Base-by-base conservation (phyloP, 1,284 basidiomycete species). In the Lignosus rhinocerotis region DNA sequence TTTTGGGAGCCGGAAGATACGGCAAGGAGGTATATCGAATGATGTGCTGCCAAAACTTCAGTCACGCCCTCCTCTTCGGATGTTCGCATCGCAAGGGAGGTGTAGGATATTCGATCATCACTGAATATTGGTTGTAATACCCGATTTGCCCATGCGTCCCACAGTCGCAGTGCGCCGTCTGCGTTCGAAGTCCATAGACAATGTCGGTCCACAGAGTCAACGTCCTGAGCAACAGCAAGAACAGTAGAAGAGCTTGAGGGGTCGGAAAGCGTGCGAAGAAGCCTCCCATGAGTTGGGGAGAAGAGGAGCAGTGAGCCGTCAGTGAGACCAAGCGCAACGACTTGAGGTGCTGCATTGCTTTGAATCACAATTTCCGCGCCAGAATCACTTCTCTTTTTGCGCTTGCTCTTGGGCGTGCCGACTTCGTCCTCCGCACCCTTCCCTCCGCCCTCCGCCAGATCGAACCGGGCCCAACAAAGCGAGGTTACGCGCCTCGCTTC, bases 21-120 rank as follows among this genome's bases (percentile, higher is more conserved):
- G 34, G 75, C 79, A n/a, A 88, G 70, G 8, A 88, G 75, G 53
- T 78, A 79, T 57, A 88, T 83, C 63, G 77, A 75, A 64, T 87
- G 83, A 64, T 84, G 81, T n/a, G 83, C 86, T 17, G 78, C 79
- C 11, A 88, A 76, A 21, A 88, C 56, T 49, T 82, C 76, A 25
- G 74, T 63, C 6, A 66, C 65, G 11, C 58, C 65, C 25, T 66
- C 66, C 43, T 79, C 76, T 6, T 64, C 60, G 11, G 58, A 62
- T 8, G 81, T 76, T 36, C 80, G 77, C 42, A 79, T 59, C 17
- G 80, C 72, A 33, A 88, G 67, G 45, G 79, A 78, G 7, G 85
- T 79, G 67, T 81, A 86, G 14, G 85, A 80, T 72, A 80, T 80
- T 65, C 78, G 76, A 64, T 82, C 81, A 50, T 83, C 81, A 49